Conservation (phyloP, 2,329 filamentous ascomycete genomes). For the Alternaria longipes region DNA sequence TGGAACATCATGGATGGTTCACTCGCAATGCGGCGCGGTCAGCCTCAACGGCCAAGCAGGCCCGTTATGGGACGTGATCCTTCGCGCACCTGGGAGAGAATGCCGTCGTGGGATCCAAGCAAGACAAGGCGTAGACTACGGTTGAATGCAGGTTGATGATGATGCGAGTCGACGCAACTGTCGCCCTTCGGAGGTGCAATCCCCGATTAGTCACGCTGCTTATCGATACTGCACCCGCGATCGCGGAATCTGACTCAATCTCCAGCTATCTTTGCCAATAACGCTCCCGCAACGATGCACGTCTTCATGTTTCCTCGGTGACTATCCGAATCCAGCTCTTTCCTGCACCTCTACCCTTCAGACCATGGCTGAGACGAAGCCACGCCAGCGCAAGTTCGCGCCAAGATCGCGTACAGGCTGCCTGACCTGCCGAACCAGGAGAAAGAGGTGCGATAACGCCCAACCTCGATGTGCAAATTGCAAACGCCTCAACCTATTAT, state of each 20-base stretch:
- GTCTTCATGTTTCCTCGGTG: constrained; percentile 17
- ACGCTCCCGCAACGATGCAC: constrained; percentile 18
- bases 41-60: constrained; percentile 7
- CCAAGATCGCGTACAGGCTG: constrained; percentile 49
- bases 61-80: constrained; percentile 5
- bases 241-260: constrained; percentile 19
- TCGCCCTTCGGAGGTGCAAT: constrained; percentile 6
- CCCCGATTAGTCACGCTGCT: constrained; percentile 17
- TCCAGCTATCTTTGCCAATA: constrained; percentile 12
- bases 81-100: constrained; percentile 1
- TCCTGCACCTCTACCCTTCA: constrained; percentile 10
- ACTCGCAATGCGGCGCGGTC: not conserved
- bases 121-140: not conserved
- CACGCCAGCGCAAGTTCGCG: constrained; percentile 49
- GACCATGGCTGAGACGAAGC: constrained; percentile 45
- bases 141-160: not conserved
- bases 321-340: constrained; percentile 19
- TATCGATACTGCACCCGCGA: constrained; percentile 15
- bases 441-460: constrained; percentile 48
- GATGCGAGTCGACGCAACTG: not conserved
- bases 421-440: constrained; percentile 46
- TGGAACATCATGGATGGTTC: constrained; percentile 9
- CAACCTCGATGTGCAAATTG: constrained; percentile 49
- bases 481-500: constrained; percentile 46
- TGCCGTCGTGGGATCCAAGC: not conserved